Conservation (phyloP, 495 filamentous ascomycete species). For the Neurospora sp. region DNA sequence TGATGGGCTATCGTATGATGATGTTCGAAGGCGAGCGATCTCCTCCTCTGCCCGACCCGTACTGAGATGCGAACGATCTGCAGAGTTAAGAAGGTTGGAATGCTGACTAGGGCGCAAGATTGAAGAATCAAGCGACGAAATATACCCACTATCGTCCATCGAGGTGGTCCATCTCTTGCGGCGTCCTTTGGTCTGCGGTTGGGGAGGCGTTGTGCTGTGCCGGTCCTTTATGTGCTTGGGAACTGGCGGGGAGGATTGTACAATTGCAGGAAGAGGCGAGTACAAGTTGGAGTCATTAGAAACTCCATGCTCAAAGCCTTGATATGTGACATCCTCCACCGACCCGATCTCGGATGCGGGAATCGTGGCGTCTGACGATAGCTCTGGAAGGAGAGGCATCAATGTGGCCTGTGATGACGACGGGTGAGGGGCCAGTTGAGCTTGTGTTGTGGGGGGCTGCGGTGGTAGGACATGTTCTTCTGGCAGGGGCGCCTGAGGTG, state of each 20-base stretch:
- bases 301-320: slow-evolving; percentile 36
- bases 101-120: slow-evolving; percentile 60
- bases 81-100: slow-evolving; percentile 53
- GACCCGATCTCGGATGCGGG: slow-evolving; percentile 67
- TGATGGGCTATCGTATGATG: slow-evolving; percentile 85
- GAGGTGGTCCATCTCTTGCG: slow-evolving; percentile 63
- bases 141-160: slow-evolving; percentile 93
- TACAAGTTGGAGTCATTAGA: slow-evolving; percentile 47
- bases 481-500: slow-evolving; percentile 4
- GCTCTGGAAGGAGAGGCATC: slow-evolving; percentile 36
- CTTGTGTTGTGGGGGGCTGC: slow-evolving; percentile 16
- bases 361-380: slow-evolving; percentile 93
- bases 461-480: slow-evolving; percentile 22
- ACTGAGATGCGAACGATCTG: slow-evolving; percentile 68
- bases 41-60: slow-evolving; percentile 87
- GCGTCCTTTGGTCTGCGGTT: slow-evolving; percentile 46
- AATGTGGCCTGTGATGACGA: slow-evolving; percentile 19
- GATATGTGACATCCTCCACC: slow-evolving; percentile 51
- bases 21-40: slow-evolving; percentile 85
- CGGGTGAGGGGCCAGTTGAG: slow-evolving; percentile 25
- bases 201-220: slow-evolving; percentile 62
- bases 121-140: slow-evolving; percentile 94
- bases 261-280: slow-evolving; percentile 43
- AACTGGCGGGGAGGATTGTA: slow-evolving; percentile 84
- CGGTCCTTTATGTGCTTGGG: slow-evolving; percentile 50